Conservation (phyloP, 2,329 filamentous ascomycete genomes). For the Capronia americana region DNA sequence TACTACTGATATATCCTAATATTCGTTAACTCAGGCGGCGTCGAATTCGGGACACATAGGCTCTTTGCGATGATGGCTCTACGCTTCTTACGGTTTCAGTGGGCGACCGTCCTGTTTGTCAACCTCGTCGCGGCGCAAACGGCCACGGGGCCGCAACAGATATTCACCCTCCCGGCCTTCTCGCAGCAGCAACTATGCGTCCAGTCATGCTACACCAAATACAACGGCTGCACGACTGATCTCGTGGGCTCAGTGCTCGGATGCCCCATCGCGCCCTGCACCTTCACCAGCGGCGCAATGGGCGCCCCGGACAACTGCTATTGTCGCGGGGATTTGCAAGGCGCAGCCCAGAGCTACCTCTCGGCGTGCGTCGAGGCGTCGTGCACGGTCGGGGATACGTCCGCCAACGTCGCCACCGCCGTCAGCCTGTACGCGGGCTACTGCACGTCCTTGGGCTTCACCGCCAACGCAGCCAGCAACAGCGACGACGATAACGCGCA, state of each 20-base stretch:
- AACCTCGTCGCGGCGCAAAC: slow-evolving; percentile 8
- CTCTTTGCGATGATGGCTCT: slow-evolving; percentile 1
- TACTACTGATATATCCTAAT: too few relatives aligned
- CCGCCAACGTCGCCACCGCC: slow-evolving; percentile 11
- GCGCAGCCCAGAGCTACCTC: slow-evolving; percentile 14
- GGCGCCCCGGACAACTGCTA: slow-evolving; percentile 17
- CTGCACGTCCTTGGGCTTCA: slow-evolving; percentile 14
- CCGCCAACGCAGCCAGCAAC: not conserved
- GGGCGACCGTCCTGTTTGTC: not conserved
- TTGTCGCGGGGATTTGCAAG: slow-evolving; percentile 16
- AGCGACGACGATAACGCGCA: slow-evolving; percentile 1
- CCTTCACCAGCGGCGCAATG: not conserved
- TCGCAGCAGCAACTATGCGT: slow-evolving; percentile 16
- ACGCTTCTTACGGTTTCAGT: not conserved
- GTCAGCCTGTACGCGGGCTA: slow-evolving; percentile 15
- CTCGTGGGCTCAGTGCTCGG: slow-evolving; percentile 9
- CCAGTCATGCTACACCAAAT: slow-evolving; percentile 14
- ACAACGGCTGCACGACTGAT: slow-evolving; percentile 10
- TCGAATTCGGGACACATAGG: not conserved
- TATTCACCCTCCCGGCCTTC: slow-evolving; percentile 16
- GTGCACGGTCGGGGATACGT: slow-evolving; percentile 18
- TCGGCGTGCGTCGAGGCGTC: slow-evolving; percentile 11
- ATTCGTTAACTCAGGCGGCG: too few relatives aligned
- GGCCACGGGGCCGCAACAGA: slow-evolving; percentile 3
- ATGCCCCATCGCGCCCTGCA: slow-evolving; percentile 8